Evolutionary conservation across 1,139 yeast species (phyloP), one percentile per base, ranked within the genome.

Genomic region (Saccharomyces hybrid): DNA sequence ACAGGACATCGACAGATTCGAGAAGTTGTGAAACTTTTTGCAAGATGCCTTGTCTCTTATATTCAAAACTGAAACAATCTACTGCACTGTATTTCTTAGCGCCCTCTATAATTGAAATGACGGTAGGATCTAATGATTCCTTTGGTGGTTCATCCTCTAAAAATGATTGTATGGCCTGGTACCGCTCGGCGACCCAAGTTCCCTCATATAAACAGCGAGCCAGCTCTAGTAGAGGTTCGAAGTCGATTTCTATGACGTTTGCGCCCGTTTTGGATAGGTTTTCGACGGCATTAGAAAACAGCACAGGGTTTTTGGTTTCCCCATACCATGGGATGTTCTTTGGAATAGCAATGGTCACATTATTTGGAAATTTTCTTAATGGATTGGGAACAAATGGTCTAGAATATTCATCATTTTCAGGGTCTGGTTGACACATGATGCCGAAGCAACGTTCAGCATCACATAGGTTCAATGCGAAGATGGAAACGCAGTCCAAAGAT

Each of bases 151-250:
- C 79, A 19, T 88, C 75, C n/a, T 77, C 79, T 55, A 88, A 77
- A 66, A 90, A 88, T 46, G 85, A 88, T 62, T 82, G 80, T 44
- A 83, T 80, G 19, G 97, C 97, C 58, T 89, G 82, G 73, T 83
- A 90, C 62, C 99, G 81, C 74, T 93, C 99, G 28, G 95, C 88
- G 8, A 93, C 98, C 99, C 99, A 93, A n/a, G 98, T 88, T 55
- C 99, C 99, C 65, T 91, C 97, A 70, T 93, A 93, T 48, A 93
- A 78, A 67, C 93, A 86, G 61, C 81, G 81, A n/a, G 98, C 99
- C 58, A 93, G 77, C 49, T 86, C 87, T 58, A 87, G 75, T 51
- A 93, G 77, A 9, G 90, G 86, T 11, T 83, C 73, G 66, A 91
- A 89, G 71, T 88, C 90, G 46, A 84, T 71, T 9, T 83, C 74